Base-by-base conservation (phyloP, 2,329 filamentous ascomycete species). In the Thelonectria discophora region DNA sequence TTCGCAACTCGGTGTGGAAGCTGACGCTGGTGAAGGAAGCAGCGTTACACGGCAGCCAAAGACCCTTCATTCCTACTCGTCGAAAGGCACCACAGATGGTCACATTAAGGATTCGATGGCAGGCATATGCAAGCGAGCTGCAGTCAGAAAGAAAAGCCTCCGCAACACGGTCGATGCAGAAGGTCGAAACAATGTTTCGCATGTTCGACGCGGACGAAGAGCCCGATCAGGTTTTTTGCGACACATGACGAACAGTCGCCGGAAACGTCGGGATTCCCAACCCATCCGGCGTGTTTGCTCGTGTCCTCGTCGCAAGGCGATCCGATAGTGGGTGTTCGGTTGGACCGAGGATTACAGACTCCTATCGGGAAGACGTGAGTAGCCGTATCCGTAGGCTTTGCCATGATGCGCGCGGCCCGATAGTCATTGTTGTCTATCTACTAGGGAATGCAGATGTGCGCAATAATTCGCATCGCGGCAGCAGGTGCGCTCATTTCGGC, bases 221-320 rank as follows among this genome's bases (percentile, higher is more conserved):
- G 6, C 62, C 54, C 59, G 62, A 65, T 65, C 66, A 20, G 59
- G 58, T 60, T 49, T 49, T 52, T 65, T 46, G 42, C 46, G 30
- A 51, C 58, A 39, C 47, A 34, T 48, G 54, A 45, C 52, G 45
- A 45, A 47, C 30, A 42, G 21, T 54, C 55, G 56, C 69, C 69
- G 69, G 69, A 71, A 71, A 60, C 64, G 64, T 71, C 69, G 69
- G 69, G 59, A 55, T 37, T 48, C 32, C 24, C 6, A 55, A 62
- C 49, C 56, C 66, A 50, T 34, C 58, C 65, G 45, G 12, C 37
- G 30, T 47, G 13, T 48, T 50, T 50, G 57, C 30, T 21, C 11
- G 27, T 18, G 10, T 24, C 21, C 47, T 49, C 21, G 39, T 5
- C n/a, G 43, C 18, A 45, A 47, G 27, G 46, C 34, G 40, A 46